phyloP scores from a whole-genome alignment of 2,329 filamentous ascomycete genomes.

The Talaromyces sp. region DNA sequence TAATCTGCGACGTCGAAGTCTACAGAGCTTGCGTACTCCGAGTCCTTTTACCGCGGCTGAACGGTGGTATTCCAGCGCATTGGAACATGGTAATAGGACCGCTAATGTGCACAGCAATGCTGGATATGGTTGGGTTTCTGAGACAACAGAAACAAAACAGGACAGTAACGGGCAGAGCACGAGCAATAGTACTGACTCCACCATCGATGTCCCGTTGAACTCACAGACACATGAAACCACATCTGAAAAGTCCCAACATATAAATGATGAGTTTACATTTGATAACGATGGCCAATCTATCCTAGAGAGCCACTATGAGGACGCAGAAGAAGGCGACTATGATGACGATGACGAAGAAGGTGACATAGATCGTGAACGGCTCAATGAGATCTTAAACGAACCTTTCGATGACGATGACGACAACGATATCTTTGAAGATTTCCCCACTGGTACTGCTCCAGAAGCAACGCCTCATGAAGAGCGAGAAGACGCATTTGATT shows the following conservation, averaged over 20 bases:
- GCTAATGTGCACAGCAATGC: slow-evolving; percentile 33
- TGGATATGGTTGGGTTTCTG: slow-evolving; percentile 32
- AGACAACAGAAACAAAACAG: slow-evolving; percentile 21
- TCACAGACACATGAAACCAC: background rate
- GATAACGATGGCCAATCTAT: slow-evolving; percentile 28
- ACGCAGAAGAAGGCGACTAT: slow-evolving; percentile 39
- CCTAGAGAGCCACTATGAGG: slow-evolving; percentile 38
- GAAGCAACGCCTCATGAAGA: slow-evolving; percentile 77
- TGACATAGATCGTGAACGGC: slow-evolving; percentile 61
- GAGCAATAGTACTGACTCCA: background rate
- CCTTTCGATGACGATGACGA: slow-evolving; percentile 21
- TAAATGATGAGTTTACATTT: slow-evolving; percentile 18
- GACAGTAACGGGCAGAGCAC: slow-evolving; percentile 4
- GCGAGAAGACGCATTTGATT: slow-evolving; percentile 91
- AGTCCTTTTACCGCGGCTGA: slow-evolving; percentile 75
- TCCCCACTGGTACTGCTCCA: slow-evolving; percentile 32
- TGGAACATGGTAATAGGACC: slow-evolving; percentile 32
- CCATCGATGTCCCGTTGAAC: slow-evolving; percentile 4
- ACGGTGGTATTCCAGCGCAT: slow-evolving; percentile 46
- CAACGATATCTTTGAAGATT: slow-evolving; percentile 21
- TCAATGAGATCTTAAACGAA: slow-evolving; percentile 47
- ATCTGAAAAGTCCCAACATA: background rate
- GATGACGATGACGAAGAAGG: slow-evolving; percentile 33
- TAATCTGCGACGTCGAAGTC: slow-evolving; percentile 68
- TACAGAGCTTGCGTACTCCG: slow-evolving; percentile 68